Percentiles rank a stretch among this genome's conserved stretches.
These are phyloP conservation scores for Choanephora cucurbitarum DNA, from an alignment of 371 early-diverging fungal species.

Conservation along the genomic window DNA sequence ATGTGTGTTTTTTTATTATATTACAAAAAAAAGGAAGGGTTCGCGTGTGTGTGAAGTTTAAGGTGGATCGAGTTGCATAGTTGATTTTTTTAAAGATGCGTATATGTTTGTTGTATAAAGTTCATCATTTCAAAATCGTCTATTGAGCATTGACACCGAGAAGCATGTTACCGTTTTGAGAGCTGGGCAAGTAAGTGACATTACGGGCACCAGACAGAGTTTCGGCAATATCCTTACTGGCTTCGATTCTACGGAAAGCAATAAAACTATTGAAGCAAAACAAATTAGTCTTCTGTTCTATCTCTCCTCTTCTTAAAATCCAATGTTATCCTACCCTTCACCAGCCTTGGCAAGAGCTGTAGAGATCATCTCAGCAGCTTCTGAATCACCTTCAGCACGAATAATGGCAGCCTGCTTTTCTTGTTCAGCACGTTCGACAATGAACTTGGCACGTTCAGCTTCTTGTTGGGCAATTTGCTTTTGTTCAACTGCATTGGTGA, in stretches of 20 bases:
- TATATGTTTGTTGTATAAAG: background rate
- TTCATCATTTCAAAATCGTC: slow-evolving; percentile 1
- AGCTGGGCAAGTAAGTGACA: slow-evolving; percentile 91
- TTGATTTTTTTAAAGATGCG: background rate
- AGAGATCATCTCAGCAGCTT: slow-evolving; percentile 83
- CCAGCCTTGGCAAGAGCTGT: background rate
- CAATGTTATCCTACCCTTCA: background rate
- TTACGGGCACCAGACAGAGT: slow-evolving; percentile 83
- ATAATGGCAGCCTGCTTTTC: slow-evolving; percentile 98
- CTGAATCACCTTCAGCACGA: slow-evolving; percentile 96
- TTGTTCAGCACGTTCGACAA: slow-evolving; percentile 95
- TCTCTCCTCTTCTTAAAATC: background rate
- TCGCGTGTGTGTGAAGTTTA: too few species aligned
- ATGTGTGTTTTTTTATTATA: slow-evolving; percentile 1
- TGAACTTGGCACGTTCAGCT: slow-evolving; percentile 95
- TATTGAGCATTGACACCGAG: slow-evolving; percentile 43
- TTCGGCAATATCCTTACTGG: slow-evolving; percentile 94
- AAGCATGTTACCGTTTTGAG: slow-evolving; percentile 55
- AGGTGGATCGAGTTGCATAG: background rate
- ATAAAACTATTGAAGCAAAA: slow-evolving; percentile 50
- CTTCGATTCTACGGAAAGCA: slow-evolving; percentile 97
- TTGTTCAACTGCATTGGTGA: slow-evolving; percentile 95
- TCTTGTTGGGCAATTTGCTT: slow-evolving; percentile 99
- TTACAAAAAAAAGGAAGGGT: background rate
- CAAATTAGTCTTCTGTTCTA: background rate